Base-by-base conservation (phyloP, 2,329 filamentous ascomycete species). In the Myriosclerotinia scirpicola region DNA sequence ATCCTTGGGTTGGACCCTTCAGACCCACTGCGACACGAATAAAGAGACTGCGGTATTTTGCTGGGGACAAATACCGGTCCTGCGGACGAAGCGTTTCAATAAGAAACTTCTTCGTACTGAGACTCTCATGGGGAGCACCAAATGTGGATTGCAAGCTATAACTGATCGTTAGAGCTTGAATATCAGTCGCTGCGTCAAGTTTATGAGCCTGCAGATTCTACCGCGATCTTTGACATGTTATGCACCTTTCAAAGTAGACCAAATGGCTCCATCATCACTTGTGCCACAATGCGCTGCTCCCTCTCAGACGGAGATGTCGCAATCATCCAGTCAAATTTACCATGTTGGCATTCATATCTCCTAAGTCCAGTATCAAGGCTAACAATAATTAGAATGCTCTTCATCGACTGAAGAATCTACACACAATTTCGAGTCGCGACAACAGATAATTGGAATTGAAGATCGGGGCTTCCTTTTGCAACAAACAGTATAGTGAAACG, bases 121-220 rank as follows among this genome's bases (percentile, higher is more conserved):
- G 54, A 44, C 6, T 30, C 17, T 58, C 54, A 42, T 58, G 15
- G 22, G 54, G 54, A 44, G 54, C 54, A n/a, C 38, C n/a, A n/a
- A n/a, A n/a, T n/a, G n/a, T n/a, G n/a, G n/a, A n/a, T n/a, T n/a
- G n/a, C n/a, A n/a, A n/a, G n/a, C n/a, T n/a, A n/a, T 26, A 8
- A 40, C 8, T 56, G 8, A 42, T 17, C 42, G 5, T 14, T 14
- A 42, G 14, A 22, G 17, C 38, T 8, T 56, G 12, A 14, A 30
- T 52, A 4, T 52, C 7, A 52, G 7, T 14, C 54, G 14, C 38
- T 30, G 14, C 22, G 7, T 42, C 36, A 12, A 56, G 14, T 30
- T 15, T 44, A 56, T 3, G 22, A 42, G 22, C 46, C 46, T 22
- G 20, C 46, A 22, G 20, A 12, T 7, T 22, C 9, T 46, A 46